Evolutionary conservation across 768 basidiomycete species (phyloP).

Genomic region (Tylopilus felleus): DNA sequence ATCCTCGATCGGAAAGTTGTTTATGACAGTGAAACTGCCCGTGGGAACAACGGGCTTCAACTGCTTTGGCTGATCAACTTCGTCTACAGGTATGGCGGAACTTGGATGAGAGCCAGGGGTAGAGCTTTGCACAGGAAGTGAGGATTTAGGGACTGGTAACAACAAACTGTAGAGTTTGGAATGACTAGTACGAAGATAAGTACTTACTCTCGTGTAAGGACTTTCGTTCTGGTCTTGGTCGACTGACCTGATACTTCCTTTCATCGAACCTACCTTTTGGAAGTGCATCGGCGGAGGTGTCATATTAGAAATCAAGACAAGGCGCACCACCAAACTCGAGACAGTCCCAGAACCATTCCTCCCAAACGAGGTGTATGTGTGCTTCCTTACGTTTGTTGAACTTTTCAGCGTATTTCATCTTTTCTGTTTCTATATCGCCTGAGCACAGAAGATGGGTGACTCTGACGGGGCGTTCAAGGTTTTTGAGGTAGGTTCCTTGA

Average conservation of each 20-base stretch:
- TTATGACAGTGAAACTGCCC: slow-evolving; percentile 20
- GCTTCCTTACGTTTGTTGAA: slow-evolving; percentile 70
- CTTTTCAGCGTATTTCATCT: slow-evolving; percentile 75
- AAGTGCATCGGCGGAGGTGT: neutral
- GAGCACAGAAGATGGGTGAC: slow-evolving; percentile 87
- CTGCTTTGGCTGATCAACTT: slow-evolving; percentile 19
- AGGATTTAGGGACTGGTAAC: slow-evolving; percentile 10
- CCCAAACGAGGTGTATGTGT: slow-evolving; percentile 80
- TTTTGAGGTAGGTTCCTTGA: slow-evolving; percentile 70
- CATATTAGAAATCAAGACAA: neutral
- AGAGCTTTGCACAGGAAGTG: slow-evolving; percentile 14
- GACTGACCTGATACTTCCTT: slow-evolving; percentile 51
- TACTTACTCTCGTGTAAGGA: slow-evolving; percentile 23
- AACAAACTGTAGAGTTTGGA: neutral
- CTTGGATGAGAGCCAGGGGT: slow-evolving; percentile 11
- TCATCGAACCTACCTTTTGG: slow-evolving; percentile 61
- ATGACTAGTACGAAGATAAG: neutral
- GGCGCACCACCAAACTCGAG: slow-evolving; percentile 63
- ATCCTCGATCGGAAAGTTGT: slow-evolving; percentile 18
- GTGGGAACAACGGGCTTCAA: slow-evolving; percentile 10
- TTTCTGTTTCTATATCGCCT: slow-evolving; percentile 62
- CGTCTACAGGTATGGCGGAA: slow-evolving; percentile 11
- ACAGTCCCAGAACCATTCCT: slow-evolving; percentile 97
- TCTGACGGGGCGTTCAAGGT: slow-evolving; percentile 70
- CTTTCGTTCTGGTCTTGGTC: slow-evolving; percentile 60